These are phyloP conservation scores for Hypholoma fasciculare DNA, from an alignment of 768 basidiomycete species.

Conservation along the genomic window DNA sequence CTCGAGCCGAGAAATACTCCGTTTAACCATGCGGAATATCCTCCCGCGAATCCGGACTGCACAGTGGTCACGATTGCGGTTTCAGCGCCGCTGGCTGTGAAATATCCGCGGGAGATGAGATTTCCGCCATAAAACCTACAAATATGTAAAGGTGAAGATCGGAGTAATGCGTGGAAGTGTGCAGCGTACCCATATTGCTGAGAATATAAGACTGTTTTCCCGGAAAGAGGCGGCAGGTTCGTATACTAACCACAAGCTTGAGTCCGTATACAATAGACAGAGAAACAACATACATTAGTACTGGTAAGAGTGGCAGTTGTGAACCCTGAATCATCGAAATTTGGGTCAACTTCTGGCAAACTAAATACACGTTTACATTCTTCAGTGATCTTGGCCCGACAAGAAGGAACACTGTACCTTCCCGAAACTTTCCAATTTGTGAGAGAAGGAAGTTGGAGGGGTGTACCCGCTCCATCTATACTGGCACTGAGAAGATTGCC, in stretches of 20 bases:
- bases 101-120: constrained; percentile 54
- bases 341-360: constrained; percentile 46
- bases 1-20: constrained; percentile 49
- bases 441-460: constrained; percentile 32
- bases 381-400: not conserved
- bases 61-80: constrained; percentile 45
- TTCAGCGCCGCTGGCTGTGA: constrained; percentile 48
- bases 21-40: constrained; percentile 53
- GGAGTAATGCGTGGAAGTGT: not conserved
- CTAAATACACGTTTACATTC: constrained; percentile 21
- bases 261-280: not conserved
- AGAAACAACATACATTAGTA: constrained; percentile 37
- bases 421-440: constrained; percentile 47
- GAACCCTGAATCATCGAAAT: constrained; percentile 51
- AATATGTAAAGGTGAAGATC: not conserved
- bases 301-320: constrained; percentile 39
- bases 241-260: constrained; percentile 36
- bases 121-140: constrained; percentile 52
- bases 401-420: constrained; percentile 28
- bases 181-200: constrained; percentile 49
- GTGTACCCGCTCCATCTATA: constrained; percentile 13
- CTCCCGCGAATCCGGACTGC: constrained; percentile 51
- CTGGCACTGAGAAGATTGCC: constrained; percentile 30
- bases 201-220: constrained; percentile 45
- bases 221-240: constrained; percentile 45